Percentiles rank a stretch among this genome's conserved stretches.
phyloP scores from a whole-genome alignment of 305 asterid species.

The Fraxinus baroniana region DNA sequence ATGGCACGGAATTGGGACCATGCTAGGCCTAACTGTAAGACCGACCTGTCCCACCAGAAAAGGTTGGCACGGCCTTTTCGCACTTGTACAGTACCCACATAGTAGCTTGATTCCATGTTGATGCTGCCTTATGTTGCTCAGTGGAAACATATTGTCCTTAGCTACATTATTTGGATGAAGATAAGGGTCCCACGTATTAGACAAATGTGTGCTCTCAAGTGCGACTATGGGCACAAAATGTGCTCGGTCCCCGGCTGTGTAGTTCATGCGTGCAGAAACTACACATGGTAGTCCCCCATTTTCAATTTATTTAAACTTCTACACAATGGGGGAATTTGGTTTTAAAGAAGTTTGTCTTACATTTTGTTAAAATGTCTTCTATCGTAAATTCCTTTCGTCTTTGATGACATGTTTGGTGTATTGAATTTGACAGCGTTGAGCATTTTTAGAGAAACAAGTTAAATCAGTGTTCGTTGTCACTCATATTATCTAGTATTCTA shows the following conservation, averaged over 20 bases:
- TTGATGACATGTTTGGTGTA: not conserved
- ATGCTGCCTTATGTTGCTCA: not conserved
- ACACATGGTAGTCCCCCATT: slow-evolving; percentile 29
- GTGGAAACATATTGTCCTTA: not conserved
- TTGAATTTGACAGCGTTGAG: not conserved
- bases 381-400: not conserved
- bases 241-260: slow-evolving; percentile 18
- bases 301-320: not conserved
- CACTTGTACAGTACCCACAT: not conserved
- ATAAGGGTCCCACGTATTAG: not conserved
- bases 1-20: not conserved
- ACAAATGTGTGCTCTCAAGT: slow-evolving; percentile 3
- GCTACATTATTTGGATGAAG: not conserved
- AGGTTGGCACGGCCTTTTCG: not conserved
- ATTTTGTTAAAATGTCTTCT: not conserved
- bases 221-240: slow-evolving; percentile 13
- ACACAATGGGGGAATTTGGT: not conserved
- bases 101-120: not conserved
- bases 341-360: not conserved
- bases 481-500: not conserved
- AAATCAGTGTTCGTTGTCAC: not conserved
- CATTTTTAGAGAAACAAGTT: not conserved
- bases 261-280: not conserved
- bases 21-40: not conserved
- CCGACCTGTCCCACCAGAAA: not conserved